These are phyloP conservation scores for Thalassiosira mediterranea DNA, from an alignment of 352 stramenopile species.

Conservation along the genomic window DNA sequence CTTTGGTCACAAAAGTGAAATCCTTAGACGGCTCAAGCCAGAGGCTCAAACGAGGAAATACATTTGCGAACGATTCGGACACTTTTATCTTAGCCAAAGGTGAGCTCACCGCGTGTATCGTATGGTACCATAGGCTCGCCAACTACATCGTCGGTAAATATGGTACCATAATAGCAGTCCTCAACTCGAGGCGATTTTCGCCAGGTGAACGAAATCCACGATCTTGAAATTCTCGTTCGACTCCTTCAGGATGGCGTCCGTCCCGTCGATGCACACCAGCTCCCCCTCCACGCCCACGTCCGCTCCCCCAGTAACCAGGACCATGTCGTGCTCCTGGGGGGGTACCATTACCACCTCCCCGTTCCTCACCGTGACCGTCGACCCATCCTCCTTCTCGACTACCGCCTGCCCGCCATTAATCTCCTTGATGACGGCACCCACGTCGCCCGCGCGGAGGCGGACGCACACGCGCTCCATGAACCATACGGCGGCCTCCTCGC, in stretches of 20 bases:
- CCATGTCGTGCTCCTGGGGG: constrained; percentile 82
- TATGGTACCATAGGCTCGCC: no score
- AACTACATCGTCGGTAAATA: no score
- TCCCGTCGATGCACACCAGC: constrained; percentile 84
- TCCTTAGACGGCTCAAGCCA: no score
- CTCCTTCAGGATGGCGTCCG: constrained; percentile 85
- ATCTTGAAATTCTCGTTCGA: constrained; percentile 86
- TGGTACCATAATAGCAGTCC: no score
- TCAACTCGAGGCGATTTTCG: constrained; percentile 64
- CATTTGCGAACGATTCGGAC: no score
- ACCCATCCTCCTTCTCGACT: constrained; percentile 76
- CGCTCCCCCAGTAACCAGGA: constrained; percentile 82
- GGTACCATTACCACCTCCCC: constrained; percentile 73
- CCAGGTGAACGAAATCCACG: constrained; percentile 84
- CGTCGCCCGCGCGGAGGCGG: constrained; percentile 64
- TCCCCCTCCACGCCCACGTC: constrained; percentile 83
- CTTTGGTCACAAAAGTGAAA: no score
- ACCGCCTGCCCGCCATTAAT: constrained; percentile 74
- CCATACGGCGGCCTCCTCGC: constrained; percentile 77
- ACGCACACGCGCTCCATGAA: constrained; percentile 86
- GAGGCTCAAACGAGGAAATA: no score
- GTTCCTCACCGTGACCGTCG: constrained; percentile 59
- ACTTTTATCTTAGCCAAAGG: no score
- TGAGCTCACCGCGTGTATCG: no score
- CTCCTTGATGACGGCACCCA: constrained; percentile 78